Base-by-base conservation (phyloP, 1,284 basidiomycete genomes). In the Ustilago lituana region DNA sequence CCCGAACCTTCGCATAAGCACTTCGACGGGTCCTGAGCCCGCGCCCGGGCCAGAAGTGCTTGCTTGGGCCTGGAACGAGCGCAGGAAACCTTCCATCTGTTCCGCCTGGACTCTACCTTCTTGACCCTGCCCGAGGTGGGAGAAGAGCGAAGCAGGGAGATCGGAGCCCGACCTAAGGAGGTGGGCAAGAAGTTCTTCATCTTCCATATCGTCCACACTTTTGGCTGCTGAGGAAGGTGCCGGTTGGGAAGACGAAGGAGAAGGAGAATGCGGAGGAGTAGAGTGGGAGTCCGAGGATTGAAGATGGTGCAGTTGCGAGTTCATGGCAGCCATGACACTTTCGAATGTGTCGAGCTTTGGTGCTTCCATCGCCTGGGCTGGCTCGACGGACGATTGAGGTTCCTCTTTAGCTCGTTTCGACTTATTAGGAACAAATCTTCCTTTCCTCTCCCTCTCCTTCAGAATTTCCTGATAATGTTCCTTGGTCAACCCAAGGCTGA, bases 391-490 rank as follows among this genome's bases (percentile, higher is more conserved):
- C 8, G 20, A n/a, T n/a, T n/a, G n/a, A n/a, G n/a, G n/a, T n/a
- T n/a, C n/a, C n/a, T n/a, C 11, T 17, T 35, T 23, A 27, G 10
- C 22, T 12, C 7, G 10, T 2, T 32, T 12, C 29, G 41, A 4
- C 15, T 32, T 12, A 19, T 14, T 7, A 4, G 73, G 73, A 2
- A 76, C 71, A n/a, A 37, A 76, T 10, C 29, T 46, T 4, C 72
- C 74, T n/a, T 47, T 55, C 8, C 36, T 23, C 43, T 31, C n/a
- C 19, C 75, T 19, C 22, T 76, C 52, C 19, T 60, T 23, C 17
- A 77, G 19, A n/a, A 77, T 76, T 32, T 33, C 24, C 26, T 51
- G 38, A 27, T 76, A 73, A 41, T 77, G 66, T 55, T 74, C 74
- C 27, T 52, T 49, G 5, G 40, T 60, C 29, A 77, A 23, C 2